Base-by-base conservation (phyloP, 495 filamentous ascomycete genomes). In the Trichocladium antarcticum region DNA sequence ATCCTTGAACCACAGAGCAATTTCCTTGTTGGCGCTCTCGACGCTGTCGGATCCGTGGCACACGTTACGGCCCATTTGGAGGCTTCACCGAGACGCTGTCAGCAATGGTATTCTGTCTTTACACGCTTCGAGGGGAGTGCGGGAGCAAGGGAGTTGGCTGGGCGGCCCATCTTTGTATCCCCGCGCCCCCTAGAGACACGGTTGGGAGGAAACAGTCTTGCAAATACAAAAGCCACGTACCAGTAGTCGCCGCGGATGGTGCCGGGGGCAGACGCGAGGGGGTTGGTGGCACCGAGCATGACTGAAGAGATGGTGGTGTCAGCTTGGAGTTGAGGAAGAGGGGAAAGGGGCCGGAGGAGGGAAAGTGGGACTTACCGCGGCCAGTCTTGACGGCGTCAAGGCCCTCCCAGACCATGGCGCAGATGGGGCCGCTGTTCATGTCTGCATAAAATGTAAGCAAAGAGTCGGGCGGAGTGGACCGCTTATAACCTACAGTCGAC, bases 1-100 rank as follows among this genome's bases (percentile, higher is more conserved):
- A 58, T 81, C 70, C 67, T 79, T 74, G 85, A 98, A 98, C 92
- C 92, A 98, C 63, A 96, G 83, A 58, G 78, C 83, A 66, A 98
- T 98, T 79, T 98, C 92, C 85, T 96, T 96, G 84, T 97, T 81
- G 71, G 92, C 92, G 74, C 75, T 92, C 80, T 97, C 92, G 71
- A 97, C 89, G 72, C 76, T 80, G 81, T 98, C 92, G 71, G 88
- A 95, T 66, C 92, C 92, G 80, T 98, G 92, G 82, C 92, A 96
- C 72, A 98, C 87, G 78, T 98, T 98, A 67, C 92, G 88, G 74
- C 92, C 92, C 62, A 92, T 85, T 63, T 89, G 86, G 41, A 76
- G 68, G 55, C 22, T 29, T 67, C 8, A 4, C 24, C 3, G 24
- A 27, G 8, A 8, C 24, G 24, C 24, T 8, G 24, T 27, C 24